Percentiles rank a stretch among this genome's conserved stretches.
Conservation (phyloP, 305 asterid genomes). For the Plantago lanceolata region DNA sequence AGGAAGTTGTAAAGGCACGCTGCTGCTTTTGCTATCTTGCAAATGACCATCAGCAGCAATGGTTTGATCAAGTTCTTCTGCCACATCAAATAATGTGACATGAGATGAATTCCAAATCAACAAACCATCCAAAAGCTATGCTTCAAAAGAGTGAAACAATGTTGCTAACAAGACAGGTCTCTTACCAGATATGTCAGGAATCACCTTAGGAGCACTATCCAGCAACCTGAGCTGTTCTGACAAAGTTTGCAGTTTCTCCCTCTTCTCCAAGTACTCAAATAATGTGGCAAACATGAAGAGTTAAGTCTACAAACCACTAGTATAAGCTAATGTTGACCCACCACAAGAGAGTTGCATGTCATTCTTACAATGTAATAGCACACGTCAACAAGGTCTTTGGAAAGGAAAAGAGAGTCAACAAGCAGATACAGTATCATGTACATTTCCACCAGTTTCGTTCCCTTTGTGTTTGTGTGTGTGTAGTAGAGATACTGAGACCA, state of each 20-base stretch:
- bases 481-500: neutral
- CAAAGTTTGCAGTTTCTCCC: conserved; percentile 38
- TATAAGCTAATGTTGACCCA: conserved; percentile 3
- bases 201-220: conserved; percentile 38
- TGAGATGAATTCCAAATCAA: neutral
- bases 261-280: conserved; percentile 34
- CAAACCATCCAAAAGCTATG: neutral
- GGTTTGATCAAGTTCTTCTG: neutral
- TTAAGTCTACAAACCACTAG: conserved; percentile 36
- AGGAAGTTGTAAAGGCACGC: conserved; percentile 1
- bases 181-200: conserved; percentile 37
- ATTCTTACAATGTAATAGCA: neutral
- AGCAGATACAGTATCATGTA: neutral
- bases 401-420: neutral
- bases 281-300: conserved; percentile 31
- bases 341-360: no score
- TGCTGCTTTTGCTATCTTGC: conserved; percentile 1
- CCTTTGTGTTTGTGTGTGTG: neutral
- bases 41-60: neutral
- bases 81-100: neutral
- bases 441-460: neutral
- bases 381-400: neutral
- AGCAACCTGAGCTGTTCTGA: conserved; percentile 34
- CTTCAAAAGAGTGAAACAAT: no score
- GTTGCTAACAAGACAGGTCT: no score